Evolutionary conservation across 768 basidiomycete genomes (phyloP), one percentile per base, ranked within the genome.

Genomic region (Harrya chromipes): DNA sequence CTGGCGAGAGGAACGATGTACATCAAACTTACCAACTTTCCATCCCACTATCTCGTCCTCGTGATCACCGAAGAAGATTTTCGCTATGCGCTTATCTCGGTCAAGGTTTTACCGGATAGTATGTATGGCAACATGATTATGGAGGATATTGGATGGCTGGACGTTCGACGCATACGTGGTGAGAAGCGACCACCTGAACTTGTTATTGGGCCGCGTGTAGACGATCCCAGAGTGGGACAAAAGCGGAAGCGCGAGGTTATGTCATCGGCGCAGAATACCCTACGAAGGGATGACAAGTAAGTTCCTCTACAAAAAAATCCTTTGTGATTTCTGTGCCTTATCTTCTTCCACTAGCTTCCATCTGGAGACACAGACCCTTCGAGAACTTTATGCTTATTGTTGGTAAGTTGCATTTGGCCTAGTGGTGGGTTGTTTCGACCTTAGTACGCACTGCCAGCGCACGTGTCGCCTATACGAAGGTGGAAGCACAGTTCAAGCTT

Each of bases 361-460:
- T 52, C 66, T 95, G 20, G 84, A 87, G 44, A 84, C 84, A 0
- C 83, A 83, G 57, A 79, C 84, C 6, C 68, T 93, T 16, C 76
- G 85, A 50, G 87, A 92, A 60, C 69, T 94, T 10, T 93, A 91
- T 61, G 85, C 84, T 29, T 94, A 92, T 65, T 94, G 89, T 71
- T 90, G 90, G 92, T 92, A 54, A 57, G 73, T 61, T 4, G 19
- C n/a, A n/a, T 40, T 9, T 24, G 2, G 40, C 21, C 16, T 5
- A 3, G 10, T 3, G 13, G 11, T 14, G 8, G 34, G n/a, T 23
- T 20, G 27, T 53, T 35, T 37, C 19, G 24, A 43, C 20, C 33
- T 13, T 26, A 13, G 31, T 12, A 34, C 20, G 16, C 21, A 13
- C 41, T 14, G 33, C 6, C 52, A 94, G 91, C 60, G 93, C 92